Evolutionary conservation across 2,329 filamentous ascomycete genomes (phyloP), one percentile per base, ranked within the genome.

Genomic region (Phyllosticta citriasiana): DNA sequence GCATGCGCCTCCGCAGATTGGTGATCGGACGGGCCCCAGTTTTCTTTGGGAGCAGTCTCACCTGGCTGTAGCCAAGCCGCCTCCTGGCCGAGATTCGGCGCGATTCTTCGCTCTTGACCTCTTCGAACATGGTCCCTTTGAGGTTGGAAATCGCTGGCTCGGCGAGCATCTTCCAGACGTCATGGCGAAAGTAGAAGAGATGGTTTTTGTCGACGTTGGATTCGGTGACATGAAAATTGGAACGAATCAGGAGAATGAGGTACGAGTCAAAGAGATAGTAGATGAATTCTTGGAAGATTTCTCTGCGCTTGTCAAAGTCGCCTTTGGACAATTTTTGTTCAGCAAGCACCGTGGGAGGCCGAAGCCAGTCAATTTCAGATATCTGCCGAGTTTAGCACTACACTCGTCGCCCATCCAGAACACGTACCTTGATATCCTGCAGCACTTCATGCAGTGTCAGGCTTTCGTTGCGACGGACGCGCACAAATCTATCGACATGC

Each of bases 181-280:
- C 94, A 65, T 99, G 94, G 3, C 93, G 88, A 71, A 97, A 97
- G 75, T 91, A 99, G 73, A 96, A 96, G 0, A 97, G 76, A 27
- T 85, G 84, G 67, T 94, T 91, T 16, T 88, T 86, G 69, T 96
- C 85, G 1, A 80, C 79, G 64, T 85, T 91, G 0, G 91, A 94
- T 72, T 99, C 94, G 0, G 94, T 99, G 47, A 97, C 89, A 70
- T 97, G 93, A 69, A 99, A 99, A 68, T 94, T 92, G 64, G 84
- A 86, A 35, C 89, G 85, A 55, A 97, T 82, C 7, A 99, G 80
- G 9, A 94, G 93, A 67, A 97, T 88, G 61, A 99, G 71, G 24
- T 97, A 80, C 0, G 92, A 97, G 73, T 99, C 94, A 68, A 99
- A 94, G 3, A 96, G 66, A 71, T 92, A 99, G 75, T 97, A 97